These are phyloP conservation scores for Cicer yamashitae DNA, from an alignment of 306 rosid species.

Conservation along the genomic window DNA sequence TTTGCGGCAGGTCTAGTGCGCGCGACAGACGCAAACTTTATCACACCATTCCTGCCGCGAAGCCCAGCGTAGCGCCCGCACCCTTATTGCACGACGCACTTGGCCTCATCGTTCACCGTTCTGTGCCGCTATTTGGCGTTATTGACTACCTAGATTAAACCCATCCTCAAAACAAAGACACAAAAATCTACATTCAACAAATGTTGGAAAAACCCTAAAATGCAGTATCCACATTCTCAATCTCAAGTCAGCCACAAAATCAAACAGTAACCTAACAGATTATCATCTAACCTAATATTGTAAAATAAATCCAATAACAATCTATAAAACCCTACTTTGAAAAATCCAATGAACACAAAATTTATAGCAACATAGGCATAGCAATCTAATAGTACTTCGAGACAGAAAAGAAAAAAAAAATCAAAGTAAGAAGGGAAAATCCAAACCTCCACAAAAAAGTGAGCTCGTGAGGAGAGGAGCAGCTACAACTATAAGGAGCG, in stretches of 20 bases:
- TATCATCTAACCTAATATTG: slow-evolving; percentile 19
- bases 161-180: slow-evolving; percentile 11
- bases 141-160: background rate
- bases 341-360: background rate
- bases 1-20: too few relatives aligned
- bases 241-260: slow-evolving; percentile 31
- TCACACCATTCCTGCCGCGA: too few relatives aligned
- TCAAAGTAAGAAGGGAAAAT: slow-evolving; percentile 10
- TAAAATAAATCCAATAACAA: slow-evolving; percentile 5
- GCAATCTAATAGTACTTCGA: background rate
- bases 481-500: slow-evolving; percentile 3
- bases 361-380: background rate
- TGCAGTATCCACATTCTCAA: slow-evolving; percentile 16
- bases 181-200: background rate
- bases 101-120: too few relatives aligned
- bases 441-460: slow-evolving; percentile 11
- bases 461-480: slow-evolving; percentile 13
- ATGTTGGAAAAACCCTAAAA: background rate
- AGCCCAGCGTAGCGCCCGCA: too few relatives aligned
- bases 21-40: too few relatives aligned
- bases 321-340: background rate
- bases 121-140: too few relatives aligned
- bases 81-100: too few relatives aligned
- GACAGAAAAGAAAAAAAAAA: background rate
- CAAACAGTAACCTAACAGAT: slow-evolving; percentile 4